Conservation (phyloP, 2,329 filamentous ascomycete species). For the Ilyonectria destructans region DNA sequence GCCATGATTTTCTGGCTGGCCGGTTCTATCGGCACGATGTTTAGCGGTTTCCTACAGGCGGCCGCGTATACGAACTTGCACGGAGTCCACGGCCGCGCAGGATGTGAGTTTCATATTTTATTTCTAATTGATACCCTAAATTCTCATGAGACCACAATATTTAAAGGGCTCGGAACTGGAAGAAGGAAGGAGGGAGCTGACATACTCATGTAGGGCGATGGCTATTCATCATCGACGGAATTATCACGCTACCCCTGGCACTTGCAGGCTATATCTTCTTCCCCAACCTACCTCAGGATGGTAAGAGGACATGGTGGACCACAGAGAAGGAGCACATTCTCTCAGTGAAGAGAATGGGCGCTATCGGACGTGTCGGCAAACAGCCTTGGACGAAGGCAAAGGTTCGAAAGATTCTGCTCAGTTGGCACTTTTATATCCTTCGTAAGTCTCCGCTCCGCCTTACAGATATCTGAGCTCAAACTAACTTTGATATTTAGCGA, state of each 20-base stretch:
- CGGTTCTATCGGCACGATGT: slow-evolving; percentile 34
- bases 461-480: no score
- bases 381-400: slow-evolving; percentile 38
- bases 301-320: slow-evolving; percentile 40
- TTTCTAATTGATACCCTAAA: no score
- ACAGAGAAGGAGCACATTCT: slow-evolving; percentile 37
- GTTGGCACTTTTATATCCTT: slow-evolving; percentile 42
- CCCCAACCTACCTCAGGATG: slow-evolving; percentile 39
- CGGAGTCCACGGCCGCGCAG: slow-evolving; percentile 35
- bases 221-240: slow-evolving; percentile 40
- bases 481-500: slow-evolving; percentile 15
- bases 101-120: slow-evolving; percentile 30
- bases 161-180: background rate
- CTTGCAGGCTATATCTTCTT: slow-evolving; percentile 36
- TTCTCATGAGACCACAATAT: background rate
- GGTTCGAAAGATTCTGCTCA: slow-evolving; percentile 31
- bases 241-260: slow-evolving; percentile 38
- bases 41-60: slow-evolving; percentile 38
- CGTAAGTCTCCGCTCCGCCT: slow-evolving; percentile 11
- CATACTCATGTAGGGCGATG: slow-evolving; percentile 28
- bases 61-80: slow-evolving; percentile 38
- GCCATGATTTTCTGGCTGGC: slow-evolving; percentile 43
- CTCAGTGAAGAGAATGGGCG: slow-evolving; percentile 33
- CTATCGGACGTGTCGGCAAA: slow-evolving; percentile 38
- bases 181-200: slow-evolving; percentile 5